phyloP scores from a whole-genome alignment of 2,329 filamentous ascomycete species.

The Colletotrichum filicis region DNA sequence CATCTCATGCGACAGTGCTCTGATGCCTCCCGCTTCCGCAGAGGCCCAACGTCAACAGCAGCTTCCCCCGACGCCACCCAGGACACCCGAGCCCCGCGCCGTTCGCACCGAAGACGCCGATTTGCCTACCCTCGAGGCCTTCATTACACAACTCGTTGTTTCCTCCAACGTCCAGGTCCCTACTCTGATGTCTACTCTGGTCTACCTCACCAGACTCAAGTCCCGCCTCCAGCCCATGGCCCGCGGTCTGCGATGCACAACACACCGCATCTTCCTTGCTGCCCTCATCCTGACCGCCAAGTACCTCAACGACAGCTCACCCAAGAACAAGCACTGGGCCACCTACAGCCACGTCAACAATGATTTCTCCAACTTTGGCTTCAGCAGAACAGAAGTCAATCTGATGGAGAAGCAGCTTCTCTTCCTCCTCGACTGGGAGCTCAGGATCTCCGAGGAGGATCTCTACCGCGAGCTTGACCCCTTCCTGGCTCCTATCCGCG shows the following conservation, averaged over 20 bases:
- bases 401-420: conserved; percentile 99
- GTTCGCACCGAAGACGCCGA: conserved; percentile 59
- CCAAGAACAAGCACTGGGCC: conserved; percentile 99
- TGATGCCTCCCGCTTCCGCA: conserved; percentile 58
- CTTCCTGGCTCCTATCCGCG: conserved; percentile 88
- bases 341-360: conserved; percentile 86
- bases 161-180: conserved; percentile 97
- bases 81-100: conserved; percentile 57
- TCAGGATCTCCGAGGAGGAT: conserved; percentile 85
- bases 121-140: conserved; percentile 86
- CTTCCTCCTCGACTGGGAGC: conserved; percentile 93
- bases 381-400: conserved; percentile 96
- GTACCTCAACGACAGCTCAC: conserved; percentile 98
- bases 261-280: conserved; percentile 96
- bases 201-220: conserved; percentile 89
- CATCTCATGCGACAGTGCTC: conserved; percentile 78
- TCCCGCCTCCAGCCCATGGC: conserved; percentile 90
- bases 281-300: conserved; percentile 89
- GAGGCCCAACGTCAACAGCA: conserved; percentile 48
- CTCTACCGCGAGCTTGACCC: conserved; percentile 87
- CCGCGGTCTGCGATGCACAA: conserved; percentile 95
- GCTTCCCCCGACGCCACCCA: conserved; percentile 61
- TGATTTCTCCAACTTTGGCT: conserved; percentile 77
- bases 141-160: conserved; percentile 91
- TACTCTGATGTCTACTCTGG: conserved; percentile 95